Conservation (phyloP, 129 eudicot species). For the Deinandra increscens region DNA sequence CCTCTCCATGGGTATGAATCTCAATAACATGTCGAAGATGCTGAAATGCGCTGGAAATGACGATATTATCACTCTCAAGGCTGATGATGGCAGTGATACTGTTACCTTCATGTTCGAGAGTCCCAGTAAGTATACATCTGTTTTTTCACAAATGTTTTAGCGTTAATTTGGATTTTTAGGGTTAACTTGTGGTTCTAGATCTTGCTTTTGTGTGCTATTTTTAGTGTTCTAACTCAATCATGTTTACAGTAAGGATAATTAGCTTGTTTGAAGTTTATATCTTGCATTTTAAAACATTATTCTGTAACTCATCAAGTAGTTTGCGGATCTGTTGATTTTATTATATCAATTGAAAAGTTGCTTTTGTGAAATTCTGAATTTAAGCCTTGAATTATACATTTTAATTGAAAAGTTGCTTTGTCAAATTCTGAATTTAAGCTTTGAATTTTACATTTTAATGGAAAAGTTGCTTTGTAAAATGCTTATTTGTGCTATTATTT, state of each 20-base stretch:
- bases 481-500: no score
- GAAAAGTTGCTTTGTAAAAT: no score
- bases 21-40: conserved; percentile 79
- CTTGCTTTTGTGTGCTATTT: neutral
- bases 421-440: neutral
- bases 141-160: neutral
- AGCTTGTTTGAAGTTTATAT: no score
- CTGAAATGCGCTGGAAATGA: conserved; percentile 87
- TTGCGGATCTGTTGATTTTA: neutral
- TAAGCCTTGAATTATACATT: neutral
- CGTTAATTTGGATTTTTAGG: neutral
- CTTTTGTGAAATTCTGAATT: neutral
- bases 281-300: no score
- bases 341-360: neutral
- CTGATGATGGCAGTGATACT: conserved; percentile 93
- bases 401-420: neutral
- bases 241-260: no score
- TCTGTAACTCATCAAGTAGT: no score
- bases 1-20: conserved; percentile 85
- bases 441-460: neutral
- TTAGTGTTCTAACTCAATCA: neutral
- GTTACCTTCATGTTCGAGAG: conserved; percentile 88
- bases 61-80: conserved; percentile 81
- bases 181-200: neutral
- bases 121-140: conserved; percentile 54